A percentile compares a stretch with the other conserved stretches of the same genome.
These are phyloP conservation scores for Saccharomycopsis babjevae DNA, from an alignment of 805 yeast species.

Conservation along the genomic window DNA sequence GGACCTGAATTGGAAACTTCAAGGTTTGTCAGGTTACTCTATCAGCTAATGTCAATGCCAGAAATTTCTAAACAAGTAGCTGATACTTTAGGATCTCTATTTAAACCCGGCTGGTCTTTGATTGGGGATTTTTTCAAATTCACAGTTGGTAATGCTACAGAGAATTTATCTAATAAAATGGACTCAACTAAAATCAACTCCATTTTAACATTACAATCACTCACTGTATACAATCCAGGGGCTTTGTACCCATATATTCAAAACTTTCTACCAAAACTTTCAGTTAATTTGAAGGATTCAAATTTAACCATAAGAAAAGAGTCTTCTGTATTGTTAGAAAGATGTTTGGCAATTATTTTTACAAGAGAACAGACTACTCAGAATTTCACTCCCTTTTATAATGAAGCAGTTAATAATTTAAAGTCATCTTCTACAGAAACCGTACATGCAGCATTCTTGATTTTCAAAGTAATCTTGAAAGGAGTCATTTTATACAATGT, in stretches of 20 bases:
- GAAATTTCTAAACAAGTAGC: slow-evolving; percentile 13
- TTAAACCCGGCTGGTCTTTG: slow-evolving; percentile 15
- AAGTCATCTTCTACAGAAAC: slow-evolving; percentile 10
- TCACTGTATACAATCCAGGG: slow-evolving; percentile 14
- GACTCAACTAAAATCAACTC: slow-evolving; percentile 12
- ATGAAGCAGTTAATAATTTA: slow-evolving; percentile 9
- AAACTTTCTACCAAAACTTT: slow-evolving; percentile 4
- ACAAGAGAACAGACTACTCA: slow-evolving; percentile 23
- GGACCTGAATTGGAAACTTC: slow-evolving; percentile 15
- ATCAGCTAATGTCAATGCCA: slow-evolving; percentile 11
- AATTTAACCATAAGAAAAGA: slow-evolving; percentile 9
- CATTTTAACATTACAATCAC: slow-evolving; percentile 9
- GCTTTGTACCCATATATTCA: slow-evolving; percentile 8
- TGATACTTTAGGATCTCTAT: slow-evolving; percentile 15
- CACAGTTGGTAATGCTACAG: slow-evolving; percentile 14
- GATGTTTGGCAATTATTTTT: slow-evolving; percentile 31
- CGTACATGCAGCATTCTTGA: slow-evolving; percentile 14
- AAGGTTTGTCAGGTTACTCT: slow-evolving; percentile 12
- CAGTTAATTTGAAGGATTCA: slow-evolving; percentile 10
- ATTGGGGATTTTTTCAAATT: slow-evolving; percentile 12
- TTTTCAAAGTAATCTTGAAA: slow-evolving; percentile 13
- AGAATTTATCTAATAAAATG: slow-evolving; percentile 12
- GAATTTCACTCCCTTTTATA: slow-evolving; percentile 5
- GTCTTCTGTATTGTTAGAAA: slow-evolving; percentile 25
- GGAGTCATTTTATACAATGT: slow-evolving; percentile 3